phyloP scores from a whole-genome alignment of 2,329 filamentous ascomycete genomes.

The Graphium sp. region DNA sequence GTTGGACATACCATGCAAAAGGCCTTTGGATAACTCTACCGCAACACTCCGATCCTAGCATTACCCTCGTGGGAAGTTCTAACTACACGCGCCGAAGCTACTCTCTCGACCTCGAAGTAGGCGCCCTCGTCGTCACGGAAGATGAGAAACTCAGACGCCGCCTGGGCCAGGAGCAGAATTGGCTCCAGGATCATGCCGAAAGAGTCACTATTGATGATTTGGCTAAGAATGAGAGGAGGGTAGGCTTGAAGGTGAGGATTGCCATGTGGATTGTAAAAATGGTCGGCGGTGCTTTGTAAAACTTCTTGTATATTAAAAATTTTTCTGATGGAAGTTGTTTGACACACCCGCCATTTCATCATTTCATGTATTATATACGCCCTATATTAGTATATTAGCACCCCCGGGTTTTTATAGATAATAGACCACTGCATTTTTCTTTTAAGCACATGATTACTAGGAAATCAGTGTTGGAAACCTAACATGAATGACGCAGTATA shows the following conservation, averaged over 20 bases:
- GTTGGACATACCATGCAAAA: constrained; percentile 98
- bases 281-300: constrained; percentile 80
- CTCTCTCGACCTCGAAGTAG: constrained; percentile 78
- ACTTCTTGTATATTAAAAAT: constrained; percentile 10
- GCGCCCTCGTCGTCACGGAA: constrained; percentile 68
- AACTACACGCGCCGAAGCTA: constrained; percentile 96
- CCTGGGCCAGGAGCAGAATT: constrained; percentile 64
- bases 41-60: constrained; percentile 45
- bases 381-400: too few relatives aligned
- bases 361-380: too few relatives aligned
- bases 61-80: constrained; percentile 77
- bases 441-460: too few relatives aligned
- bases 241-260: constrained; percentile 67
- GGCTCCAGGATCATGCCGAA: constrained; percentile 60
- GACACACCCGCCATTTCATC: not conserved
- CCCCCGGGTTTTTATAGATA: too few relatives aligned
- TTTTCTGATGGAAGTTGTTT: not conserved
- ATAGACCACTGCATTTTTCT: too few relatives aligned
- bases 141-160: constrained; percentile 55
- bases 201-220: constrained; percentile 63
- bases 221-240: constrained; percentile 62
- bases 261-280: constrained; percentile 89
- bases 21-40: constrained; percentile 78
- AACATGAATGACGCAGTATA: too few relatives aligned
- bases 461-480: too few relatives aligned